Evolutionary conservation across 106 monocot genomes (phyloP), one percentile per base, ranked within the genome.

Genomic region (Dendrobium chrysotoxum): DNA sequence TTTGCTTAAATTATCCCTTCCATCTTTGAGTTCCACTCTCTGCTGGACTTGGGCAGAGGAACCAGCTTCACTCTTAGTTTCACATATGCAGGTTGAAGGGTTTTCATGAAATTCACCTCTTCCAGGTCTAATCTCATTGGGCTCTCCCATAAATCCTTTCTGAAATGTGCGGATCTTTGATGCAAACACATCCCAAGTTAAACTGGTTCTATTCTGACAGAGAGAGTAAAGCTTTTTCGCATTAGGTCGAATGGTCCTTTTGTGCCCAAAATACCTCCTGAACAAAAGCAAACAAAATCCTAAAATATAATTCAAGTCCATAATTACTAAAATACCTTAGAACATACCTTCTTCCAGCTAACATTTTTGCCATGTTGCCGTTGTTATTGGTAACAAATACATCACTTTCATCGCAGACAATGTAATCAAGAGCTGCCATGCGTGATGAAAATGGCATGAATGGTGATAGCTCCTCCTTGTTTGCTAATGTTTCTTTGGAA

Each of bases 371-470:
- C 96, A 96, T 96, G 84, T 96, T 96, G 39, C 96, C 96, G 31
- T 95, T 95, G 81, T 96, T 96, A 79, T 96, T 96, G 26, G 93
- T 91, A 4, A 96, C 93, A 80, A 96, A 96, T 0, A 90, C 96
- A 84, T 96, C 88, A 38, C 96, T 96, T 78, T 79, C 84, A 81
- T 96, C 96, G 53, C 93, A 92, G 3, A 95, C 95, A 10, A 95
- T 86, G 78, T 89, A 96, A 83, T 96, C 96, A 66, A 96, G 88
- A 30, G 96, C 96, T 64, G 96, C 96, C 96, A 96, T 96, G 7
- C 96, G 93, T 31, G 96, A 96, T 55, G 96, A 96, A 55, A 89
- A 96, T 47, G 75, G 12, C 1, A 81, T 80, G 79, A 93, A 96
- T 31, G 86, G 91, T 35, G 85, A 88, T 50, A 96, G 72, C 79